Conservation (phyloP, 257 asterid genomes). For the Forsythia viridissima region DNA sequence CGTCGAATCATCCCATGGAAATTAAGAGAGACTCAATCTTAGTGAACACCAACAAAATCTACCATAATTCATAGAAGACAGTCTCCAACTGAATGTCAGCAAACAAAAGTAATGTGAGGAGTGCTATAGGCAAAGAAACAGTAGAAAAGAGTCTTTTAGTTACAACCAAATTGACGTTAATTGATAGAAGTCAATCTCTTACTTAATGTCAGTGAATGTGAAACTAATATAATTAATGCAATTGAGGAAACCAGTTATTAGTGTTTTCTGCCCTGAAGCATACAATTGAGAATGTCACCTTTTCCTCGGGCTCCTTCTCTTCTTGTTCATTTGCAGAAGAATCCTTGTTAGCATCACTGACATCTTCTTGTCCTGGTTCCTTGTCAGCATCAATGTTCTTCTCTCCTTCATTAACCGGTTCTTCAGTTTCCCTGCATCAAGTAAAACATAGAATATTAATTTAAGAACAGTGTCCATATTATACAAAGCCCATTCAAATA, state of each 20-base stretch:
- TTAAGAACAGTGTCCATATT: background rate
- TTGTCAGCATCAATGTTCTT: slow-evolving; percentile 53
- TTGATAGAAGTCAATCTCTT: background rate
- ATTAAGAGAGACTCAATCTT: background rate
- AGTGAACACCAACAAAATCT: background rate
- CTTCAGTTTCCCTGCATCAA: slow-evolving; percentile 50
- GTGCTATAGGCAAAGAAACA: background rate
- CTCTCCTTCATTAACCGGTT: slow-evolving; percentile 41
- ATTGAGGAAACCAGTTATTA: background rate
- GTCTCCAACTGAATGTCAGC: background rate
- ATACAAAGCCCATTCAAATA: background rate
- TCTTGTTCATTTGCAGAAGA: slow-evolving; percentile 43
- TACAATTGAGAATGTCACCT: slow-evolving; percentile 35
- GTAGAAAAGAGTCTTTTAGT: background rate
- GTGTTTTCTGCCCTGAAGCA: background rate
- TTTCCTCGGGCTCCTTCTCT: slow-evolving; percentile 65
- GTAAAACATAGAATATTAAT: background rate
- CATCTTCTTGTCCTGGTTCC: slow-evolving; percentile 47
- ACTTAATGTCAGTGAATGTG: background rate
- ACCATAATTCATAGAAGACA: background rate
- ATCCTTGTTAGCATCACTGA: slow-evolving; percentile 47
- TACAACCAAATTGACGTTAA: background rate
- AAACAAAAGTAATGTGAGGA: background rate
- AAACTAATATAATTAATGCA: background rate
- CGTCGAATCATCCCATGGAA: background rate